These are phyloP conservation scores for Ogataea chonburiensis DNA, from an alignment of 805 yeast species.

Conservation along the genomic window DNA sequence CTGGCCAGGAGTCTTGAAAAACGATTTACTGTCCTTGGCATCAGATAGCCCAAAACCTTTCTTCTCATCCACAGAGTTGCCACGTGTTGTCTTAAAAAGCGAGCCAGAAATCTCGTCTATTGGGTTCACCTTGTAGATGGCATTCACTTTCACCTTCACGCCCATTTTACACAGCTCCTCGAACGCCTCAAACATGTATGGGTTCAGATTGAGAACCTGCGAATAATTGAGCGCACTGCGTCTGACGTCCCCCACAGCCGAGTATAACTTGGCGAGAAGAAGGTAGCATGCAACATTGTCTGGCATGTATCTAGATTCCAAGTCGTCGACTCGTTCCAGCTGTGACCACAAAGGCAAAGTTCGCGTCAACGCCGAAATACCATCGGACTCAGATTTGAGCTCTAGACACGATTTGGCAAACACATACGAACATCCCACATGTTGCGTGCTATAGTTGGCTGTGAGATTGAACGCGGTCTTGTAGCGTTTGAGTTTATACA, in stretches of 20 bases:
- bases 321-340: constrained; percentile 6
- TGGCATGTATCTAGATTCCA: constrained; percentile 41
- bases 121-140: constrained; percentile 42
- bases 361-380: constrained; percentile 50
- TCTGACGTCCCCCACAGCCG: constrained; percentile 54
- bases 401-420: constrained; percentile 67
- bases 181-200: constrained; percentile 84
- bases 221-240: constrained; percentile 68
- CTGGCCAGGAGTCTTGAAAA: constrained; percentile 12
- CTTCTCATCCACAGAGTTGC: constrained; percentile 11
- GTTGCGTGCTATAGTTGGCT: constrained; percentile 41
- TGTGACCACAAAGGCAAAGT: constrained; percentile 39
- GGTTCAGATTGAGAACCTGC: constrained; percentile 69
- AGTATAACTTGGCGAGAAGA: constrained; percentile 68
- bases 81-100: constrained; percentile 14
- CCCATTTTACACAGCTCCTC: constrained; percentile 73
- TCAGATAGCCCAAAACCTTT: constrained; percentile 21
- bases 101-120: constrained; percentile 22
- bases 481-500: constrained; percentile 56
- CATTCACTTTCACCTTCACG: constrained; percentile 60
- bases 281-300: constrained; percentile 68
- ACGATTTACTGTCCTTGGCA: constrained; percentile 7
- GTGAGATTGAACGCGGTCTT: constrained; percentile 60
- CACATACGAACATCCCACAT: constrained; percentile 74
- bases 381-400: constrained; percentile 57